Evolutionary conservation across 495 filamentous ascomycete species (phyloP).

Genomic region (Lasiosphaeria ovina): DNA sequence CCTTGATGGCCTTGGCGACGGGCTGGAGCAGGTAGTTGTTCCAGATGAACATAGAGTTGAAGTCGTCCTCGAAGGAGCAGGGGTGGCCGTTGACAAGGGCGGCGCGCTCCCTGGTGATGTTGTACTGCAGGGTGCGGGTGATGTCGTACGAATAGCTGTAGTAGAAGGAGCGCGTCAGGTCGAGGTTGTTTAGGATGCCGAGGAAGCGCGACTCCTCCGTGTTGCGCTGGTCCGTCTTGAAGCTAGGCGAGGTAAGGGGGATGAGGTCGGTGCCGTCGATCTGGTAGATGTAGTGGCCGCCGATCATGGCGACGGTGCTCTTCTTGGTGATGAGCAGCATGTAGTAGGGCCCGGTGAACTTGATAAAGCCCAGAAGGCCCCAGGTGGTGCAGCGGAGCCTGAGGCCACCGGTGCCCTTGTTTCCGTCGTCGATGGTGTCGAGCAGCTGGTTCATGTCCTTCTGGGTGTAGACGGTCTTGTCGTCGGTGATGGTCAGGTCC

Average conservation of each 20-base stretch:
- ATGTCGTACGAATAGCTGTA: constrained; percentile 99
- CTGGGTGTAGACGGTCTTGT: constrained; percentile 90
- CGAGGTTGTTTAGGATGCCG: constrained; percentile 83
- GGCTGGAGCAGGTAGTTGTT: constrained; percentile 86
- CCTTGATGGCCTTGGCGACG: constrained; percentile 65
- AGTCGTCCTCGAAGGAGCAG: constrained; percentile 59
- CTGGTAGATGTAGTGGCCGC: constrained; percentile 93
- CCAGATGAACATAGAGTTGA: constrained; percentile 97
- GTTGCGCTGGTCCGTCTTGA: constrained; percentile 73
- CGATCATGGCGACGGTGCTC: constrained; percentile 92
- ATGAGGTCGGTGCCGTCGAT: constrained; percentile 94
- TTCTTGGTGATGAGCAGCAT: constrained; percentile 96
- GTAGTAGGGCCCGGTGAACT: constrained; percentile 95
- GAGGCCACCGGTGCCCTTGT: constrained; percentile 86
- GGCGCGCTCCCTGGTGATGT: constrained; percentile 78
- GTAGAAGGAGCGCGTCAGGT: constrained; percentile 88
- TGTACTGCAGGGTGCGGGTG: constrained; percentile 87
- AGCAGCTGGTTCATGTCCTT: constrained; percentile 90
- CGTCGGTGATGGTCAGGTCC: constrained; percentile 80
- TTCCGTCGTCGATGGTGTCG: constrained; percentile 93
- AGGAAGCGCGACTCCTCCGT: constrained; percentile 88
- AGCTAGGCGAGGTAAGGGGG: constrained; percentile 69
- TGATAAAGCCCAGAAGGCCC: constrained; percentile 92
- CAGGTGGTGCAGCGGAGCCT: constrained; percentile 87
- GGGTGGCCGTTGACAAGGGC: constrained; percentile 61